These are phyloP conservation scores for Allium cepa DNA, from an alignment of 106 monocot species.

Conservation along the genomic window DNA sequence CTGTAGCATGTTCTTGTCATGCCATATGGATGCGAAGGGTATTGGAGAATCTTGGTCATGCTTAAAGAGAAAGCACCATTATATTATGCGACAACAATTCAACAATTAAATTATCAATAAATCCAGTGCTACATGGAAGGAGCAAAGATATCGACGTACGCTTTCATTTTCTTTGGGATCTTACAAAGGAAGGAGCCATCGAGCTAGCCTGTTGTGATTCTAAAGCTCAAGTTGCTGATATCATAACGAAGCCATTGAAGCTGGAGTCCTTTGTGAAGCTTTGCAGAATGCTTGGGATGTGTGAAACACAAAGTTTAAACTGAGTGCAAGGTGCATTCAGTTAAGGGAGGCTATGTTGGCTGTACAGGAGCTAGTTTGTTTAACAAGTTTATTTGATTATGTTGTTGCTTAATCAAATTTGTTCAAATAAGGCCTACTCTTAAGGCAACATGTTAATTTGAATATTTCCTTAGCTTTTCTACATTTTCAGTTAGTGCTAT, in stretches of 20 bases:
- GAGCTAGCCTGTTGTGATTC: background rate
- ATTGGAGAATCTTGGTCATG: background rate
- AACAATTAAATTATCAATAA: background rate
- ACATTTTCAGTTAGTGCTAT: too few species aligned
- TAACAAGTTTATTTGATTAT: too few species aligned
- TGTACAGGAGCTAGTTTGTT: too few species aligned
- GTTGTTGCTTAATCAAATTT: too few species aligned
- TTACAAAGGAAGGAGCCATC: background rate
- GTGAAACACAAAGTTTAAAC: too few species aligned
- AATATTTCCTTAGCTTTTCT: too few species aligned
- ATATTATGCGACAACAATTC: background rate
- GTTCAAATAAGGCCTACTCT: too few species aligned
- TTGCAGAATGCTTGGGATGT: too few species aligned
- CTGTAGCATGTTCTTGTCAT: background rate
- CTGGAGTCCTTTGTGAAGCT: background rate
- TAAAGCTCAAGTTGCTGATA: conserved; percentile 5
- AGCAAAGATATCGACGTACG: background rate
- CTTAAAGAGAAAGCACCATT: background rate
- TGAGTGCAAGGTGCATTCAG: too few species aligned
- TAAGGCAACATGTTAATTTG: too few species aligned
- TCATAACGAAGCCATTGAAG: background rate
- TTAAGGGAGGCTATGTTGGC: too few species aligned
- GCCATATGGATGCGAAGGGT: conserved; percentile 1
- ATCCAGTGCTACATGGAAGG: background rate
- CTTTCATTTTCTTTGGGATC: background rate